Percentiles rank a stretch among this genome's conserved stretches.
Conservation (phyloP, 139 green algal genomes). For the Micromonas pusilla region DNA sequence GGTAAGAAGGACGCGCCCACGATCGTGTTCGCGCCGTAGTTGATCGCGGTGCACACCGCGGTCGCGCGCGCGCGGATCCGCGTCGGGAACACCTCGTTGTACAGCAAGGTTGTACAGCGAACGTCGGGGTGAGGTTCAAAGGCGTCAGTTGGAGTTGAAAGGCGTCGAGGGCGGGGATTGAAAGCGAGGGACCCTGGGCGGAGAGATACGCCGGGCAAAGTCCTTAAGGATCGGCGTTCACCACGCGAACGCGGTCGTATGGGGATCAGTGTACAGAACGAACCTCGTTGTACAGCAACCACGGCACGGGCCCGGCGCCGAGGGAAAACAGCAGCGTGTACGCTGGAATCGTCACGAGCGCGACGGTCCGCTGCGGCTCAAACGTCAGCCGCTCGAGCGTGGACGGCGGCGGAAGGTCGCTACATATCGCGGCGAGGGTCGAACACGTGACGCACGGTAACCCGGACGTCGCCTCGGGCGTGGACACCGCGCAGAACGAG, state of each 20-base stretch:
- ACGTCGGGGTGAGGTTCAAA: too few species aligned
- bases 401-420: background rate
- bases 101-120: too few species aligned
- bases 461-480: background rate
- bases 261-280: too few species aligned
- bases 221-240: too few species aligned
- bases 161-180: too few species aligned
- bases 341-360: constrained; percentile 4
- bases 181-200: too few species aligned
- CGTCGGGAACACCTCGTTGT: constrained; percentile 26
- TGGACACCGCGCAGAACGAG: background rate
- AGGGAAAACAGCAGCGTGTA: constrained; percentile 12
- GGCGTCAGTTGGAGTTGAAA: too few species aligned
- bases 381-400: background rate
- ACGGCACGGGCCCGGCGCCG: constrained; percentile 25
- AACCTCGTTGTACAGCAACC: constrained; percentile 27
- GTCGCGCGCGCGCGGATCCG: constrained; percentile 16
- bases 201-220: too few species aligned
- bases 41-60: constrained; percentile 5
- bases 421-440: background rate
- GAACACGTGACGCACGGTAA: background rate
- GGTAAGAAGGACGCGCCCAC: constrained; percentile 16
- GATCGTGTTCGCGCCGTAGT: constrained; percentile 23
- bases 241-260: too few species aligned
- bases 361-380: background rate